A percentile compares a stretch with the other conserved stretches of the same genome.
Conservation (phyloP, 2,329 filamentous ascomycete genomes). For the Alternaria brassicicola region DNA sequence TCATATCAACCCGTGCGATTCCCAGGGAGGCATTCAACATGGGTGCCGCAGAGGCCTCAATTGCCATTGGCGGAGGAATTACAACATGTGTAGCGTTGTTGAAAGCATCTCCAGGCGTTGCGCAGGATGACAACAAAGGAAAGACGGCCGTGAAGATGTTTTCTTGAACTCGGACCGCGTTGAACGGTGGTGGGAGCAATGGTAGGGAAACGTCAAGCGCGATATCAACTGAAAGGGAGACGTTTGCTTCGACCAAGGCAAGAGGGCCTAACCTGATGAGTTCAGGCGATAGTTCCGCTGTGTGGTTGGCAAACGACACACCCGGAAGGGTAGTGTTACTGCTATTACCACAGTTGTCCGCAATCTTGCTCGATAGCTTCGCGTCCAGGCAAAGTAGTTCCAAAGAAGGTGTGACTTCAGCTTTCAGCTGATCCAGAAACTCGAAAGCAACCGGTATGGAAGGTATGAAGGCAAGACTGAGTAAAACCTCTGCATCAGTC, state of each 20-base stretch:
- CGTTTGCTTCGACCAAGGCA: constrained; percentile 34
- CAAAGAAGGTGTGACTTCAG: constrained; percentile 37
- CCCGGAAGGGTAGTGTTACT: neutral
- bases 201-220: constrained; percentile 29
- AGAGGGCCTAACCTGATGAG: constrained; percentile 19
- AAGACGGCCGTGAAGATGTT: constrained; percentile 32
- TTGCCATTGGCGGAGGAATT: constrained; percentile 1
- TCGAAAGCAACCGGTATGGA: constrained; percentile 46
- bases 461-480: constrained; percentile 41
- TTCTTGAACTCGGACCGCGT: constrained; percentile 15
- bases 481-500: constrained; percentile 34
- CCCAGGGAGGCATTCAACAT: neutral
- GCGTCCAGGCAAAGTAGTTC: constrained; percentile 42
- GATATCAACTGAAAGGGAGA: constrained; percentile 30
- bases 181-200: constrained; percentile 23
- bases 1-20: neutral
- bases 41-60: neutral
- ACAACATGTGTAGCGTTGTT: neutral
- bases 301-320: constrained; percentile 11
- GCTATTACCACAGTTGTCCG: constrained; percentile 26
- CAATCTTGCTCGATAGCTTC: constrained; percentile 30
- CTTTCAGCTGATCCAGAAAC: constrained; percentile 37
- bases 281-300: neutral
- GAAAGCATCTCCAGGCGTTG: constrained; percentile 14
- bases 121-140: constrained; percentile 28